A percentile compares a stretch with the other conserved stretches of the same genome.
Evolutionary conservation across 305 asterid species (phyloP).

Genomic region (Euphrasia arctica): DNA sequence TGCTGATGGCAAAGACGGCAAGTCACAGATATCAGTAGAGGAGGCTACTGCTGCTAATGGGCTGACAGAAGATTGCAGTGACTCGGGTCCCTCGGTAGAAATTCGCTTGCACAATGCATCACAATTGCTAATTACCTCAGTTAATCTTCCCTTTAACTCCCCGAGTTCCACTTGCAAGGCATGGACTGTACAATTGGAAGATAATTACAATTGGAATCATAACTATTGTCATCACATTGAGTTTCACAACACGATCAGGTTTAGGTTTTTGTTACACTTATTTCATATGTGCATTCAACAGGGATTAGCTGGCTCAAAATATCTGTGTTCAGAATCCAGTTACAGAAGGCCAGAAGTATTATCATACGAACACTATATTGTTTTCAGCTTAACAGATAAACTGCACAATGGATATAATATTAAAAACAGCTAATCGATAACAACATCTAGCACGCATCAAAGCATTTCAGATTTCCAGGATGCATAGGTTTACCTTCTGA

Average conservation of each 20-base stretch:
- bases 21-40: constrained; percentile 28
- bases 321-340: constrained; percentile 8
- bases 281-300: constrained; percentile 7
- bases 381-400: constrained; percentile 7
- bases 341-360: background rate
- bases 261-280: background rate
- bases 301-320: constrained; percentile 17
- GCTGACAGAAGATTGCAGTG: constrained; percentile 61
- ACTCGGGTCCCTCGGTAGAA: constrained; percentile 71
- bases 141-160: constrained; percentile 84
- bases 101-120: constrained; percentile 93
- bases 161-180: constrained; percentile 93
- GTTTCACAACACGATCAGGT: constrained; percentile 5
- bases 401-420: constrained; percentile 3
- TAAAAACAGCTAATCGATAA: background rate
- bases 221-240: constrained; percentile 13
- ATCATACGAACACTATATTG: constrained; percentile 1
- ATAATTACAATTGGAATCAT: constrained; percentile 17
- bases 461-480: constrained; percentile 3
- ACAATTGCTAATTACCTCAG: constrained; percentile 86
- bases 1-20: constrained; percentile 24
- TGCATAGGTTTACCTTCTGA: constrained; percentile 64
- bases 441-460: constrained; percentile 12
- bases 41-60: constrained; percentile 47
- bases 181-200: constrained; percentile 52